Evolutionary conservation across 192 early-diverging fungal species (phyloP).

Genomic region (Podila verticillata): DNA sequence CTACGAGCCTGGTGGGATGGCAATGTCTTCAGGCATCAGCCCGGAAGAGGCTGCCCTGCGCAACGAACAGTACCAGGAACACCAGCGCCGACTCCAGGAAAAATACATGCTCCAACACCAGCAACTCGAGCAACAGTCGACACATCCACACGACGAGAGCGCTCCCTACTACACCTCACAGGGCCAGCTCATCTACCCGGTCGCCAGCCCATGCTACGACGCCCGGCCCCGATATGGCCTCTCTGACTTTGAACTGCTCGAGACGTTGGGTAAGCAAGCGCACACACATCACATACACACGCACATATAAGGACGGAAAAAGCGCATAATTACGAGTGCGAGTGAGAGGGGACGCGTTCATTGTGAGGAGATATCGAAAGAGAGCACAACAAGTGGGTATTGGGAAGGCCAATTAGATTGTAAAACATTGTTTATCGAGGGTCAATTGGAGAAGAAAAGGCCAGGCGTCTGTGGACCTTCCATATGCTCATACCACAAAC

Average conservation of each 20-base stretch:
- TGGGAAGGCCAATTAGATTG: too few relatives aligned
- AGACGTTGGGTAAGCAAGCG: conserved; percentile 57
- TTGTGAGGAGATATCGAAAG: too few relatives aligned
- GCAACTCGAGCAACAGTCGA: conserved; percentile 27
- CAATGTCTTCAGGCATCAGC: conserved; percentile 31
- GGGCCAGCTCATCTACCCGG: conserved; percentile 33
- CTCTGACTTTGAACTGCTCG: conserved; percentile 60
- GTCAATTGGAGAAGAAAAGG: too few relatives aligned
- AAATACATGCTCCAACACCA: conserved; percentile 36
- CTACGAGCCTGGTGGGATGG: conserved; percentile 52
- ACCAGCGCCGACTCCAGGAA: conserved; percentile 41
- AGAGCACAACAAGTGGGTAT: too few relatives aligned
- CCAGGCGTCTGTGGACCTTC: too few relatives aligned
- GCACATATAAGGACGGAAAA: not conserved
- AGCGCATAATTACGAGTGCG: not conserved
- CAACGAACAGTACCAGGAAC: conserved; percentile 35
- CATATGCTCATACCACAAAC: too few relatives aligned
- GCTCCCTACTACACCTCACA: conserved; percentile 42
- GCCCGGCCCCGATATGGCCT: conserved; percentile 49
- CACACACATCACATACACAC: not conserved
- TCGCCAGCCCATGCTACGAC: conserved; percentile 38
- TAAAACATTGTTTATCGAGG: too few relatives aligned
- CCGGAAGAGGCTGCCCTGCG: conserved; percentile 36
- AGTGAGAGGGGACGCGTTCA: not conserved
- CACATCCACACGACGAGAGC: conserved; percentile 46